These are phyloP conservation scores for Favolaschia claudopus DNA, from an alignment of 768 basidiomycete species.

Conservation along the genomic window DNA sequence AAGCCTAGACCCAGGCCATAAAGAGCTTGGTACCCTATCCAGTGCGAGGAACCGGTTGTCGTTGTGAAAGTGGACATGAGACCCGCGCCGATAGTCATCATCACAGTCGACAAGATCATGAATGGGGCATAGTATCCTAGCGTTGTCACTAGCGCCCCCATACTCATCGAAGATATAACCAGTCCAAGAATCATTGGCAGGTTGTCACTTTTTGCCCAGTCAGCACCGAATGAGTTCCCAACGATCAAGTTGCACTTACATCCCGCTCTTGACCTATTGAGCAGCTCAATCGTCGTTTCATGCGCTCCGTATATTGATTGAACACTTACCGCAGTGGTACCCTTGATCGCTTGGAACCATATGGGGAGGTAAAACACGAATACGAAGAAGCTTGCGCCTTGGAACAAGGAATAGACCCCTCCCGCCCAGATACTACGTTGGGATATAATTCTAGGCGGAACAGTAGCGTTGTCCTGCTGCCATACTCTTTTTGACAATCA, in stretches of 20 bases:
- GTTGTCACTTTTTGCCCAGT: slow-evolving; percentile 32
- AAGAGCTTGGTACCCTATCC: slow-evolving; percentile 35
- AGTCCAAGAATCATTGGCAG: slow-evolving; percentile 47
- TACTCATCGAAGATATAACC: slow-evolving; percentile 49
- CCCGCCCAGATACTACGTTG: slow-evolving; percentile 18
- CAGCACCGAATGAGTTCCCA: no score
- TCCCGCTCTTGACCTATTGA: slow-evolving; percentile 1
- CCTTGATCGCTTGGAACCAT: slow-evolving; percentile 48
- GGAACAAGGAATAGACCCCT: slow-evolving; percentile 4
- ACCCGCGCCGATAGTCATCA: slow-evolving; percentile 45
- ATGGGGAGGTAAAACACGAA: slow-evolving; percentile 25
- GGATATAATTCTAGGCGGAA: slow-evolving; percentile 24
- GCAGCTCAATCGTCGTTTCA: no score
- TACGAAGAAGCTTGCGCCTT: slow-evolving; percentile 22
- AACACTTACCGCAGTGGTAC: slow-evolving; percentile 34
- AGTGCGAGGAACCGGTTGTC: slow-evolving; percentile 27
- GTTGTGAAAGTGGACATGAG: slow-evolving; percentile 40
- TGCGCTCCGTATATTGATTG: not conserved
- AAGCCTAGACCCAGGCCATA: slow-evolving; percentile 40
- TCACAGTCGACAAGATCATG: slow-evolving; percentile 34
- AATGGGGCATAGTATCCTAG: slow-evolving; percentile 46
- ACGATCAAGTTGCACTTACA: no score
- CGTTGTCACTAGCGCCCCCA: slow-evolving; percentile 42
- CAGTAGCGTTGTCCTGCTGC: slow-evolving; percentile 21
- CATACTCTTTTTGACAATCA: no score